Percentiles rank a stretch among this genome's conserved stretches.
These are phyloP conservation scores for Tolypocladium cylindrosporum DNA, from an alignment of 2,329 filamentous ascomycete species.

Conservation along the genomic window DNA sequence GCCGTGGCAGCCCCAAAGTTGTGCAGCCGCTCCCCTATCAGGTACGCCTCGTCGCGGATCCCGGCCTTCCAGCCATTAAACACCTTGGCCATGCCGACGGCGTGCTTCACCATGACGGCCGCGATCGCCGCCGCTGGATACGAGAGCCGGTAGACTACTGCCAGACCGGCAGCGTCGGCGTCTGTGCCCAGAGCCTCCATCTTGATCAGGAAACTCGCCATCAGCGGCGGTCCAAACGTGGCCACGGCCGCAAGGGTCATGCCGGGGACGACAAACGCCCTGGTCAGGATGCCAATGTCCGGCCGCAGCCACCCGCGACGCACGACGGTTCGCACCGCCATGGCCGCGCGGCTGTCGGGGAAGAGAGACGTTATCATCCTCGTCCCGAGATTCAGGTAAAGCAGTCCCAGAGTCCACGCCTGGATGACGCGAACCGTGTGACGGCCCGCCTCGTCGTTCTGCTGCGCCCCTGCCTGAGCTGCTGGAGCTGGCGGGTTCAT, in stretches of 20 bases:
- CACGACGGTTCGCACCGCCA: conserved; percentile 64
- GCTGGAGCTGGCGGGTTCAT: conserved; percentile 34
- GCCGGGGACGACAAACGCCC: conserved; percentile 75
- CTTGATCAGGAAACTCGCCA: conserved; percentile 33
- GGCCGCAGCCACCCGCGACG: conserved; percentile 70
- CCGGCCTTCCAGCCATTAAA: conserved; percentile 68
- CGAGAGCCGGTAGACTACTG: conserved; percentile 44
- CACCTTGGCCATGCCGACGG: conserved; percentile 45
- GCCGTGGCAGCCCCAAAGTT: conserved; percentile 61
- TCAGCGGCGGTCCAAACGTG: conserved; percentile 51
- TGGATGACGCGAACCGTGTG: conserved; percentile 84
- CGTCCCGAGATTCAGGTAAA: conserved; percentile 75
- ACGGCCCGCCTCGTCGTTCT: conserved; percentile 16
- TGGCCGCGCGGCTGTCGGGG: conserved; percentile 59
- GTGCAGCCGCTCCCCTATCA: conserved; percentile 89
- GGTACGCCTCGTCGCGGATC: conserved; percentile 88
- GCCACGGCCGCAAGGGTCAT: conserved; percentile 50
- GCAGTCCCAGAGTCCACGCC: conserved; percentile 84
- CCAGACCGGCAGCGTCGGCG: conserved; percentile 16
- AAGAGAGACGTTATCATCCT: conserved; percentile 60
- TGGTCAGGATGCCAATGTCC: conserved; percentile 67
- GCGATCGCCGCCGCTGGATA: conserved; percentile 58
- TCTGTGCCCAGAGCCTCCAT: conserved; percentile 7
- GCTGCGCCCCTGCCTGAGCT: conserved; percentile 9
- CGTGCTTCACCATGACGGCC: conserved; percentile 30